Evolutionary conservation across 352 stramenopile genomes (phyloP).

Genomic region (Nothophytophthora sp.): DNA sequence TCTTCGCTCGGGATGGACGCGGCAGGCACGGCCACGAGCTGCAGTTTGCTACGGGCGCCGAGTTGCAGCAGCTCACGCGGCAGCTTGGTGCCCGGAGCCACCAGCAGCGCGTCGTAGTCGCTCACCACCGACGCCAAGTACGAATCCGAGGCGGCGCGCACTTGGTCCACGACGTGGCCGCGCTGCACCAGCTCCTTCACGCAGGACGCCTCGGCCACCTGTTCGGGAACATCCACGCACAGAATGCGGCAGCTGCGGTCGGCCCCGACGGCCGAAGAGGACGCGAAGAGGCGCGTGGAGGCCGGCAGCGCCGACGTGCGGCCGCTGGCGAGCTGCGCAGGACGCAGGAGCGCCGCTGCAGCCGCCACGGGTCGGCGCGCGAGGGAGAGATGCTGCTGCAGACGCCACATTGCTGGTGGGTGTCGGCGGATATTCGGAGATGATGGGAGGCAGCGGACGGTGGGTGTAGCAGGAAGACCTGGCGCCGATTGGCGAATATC

Average conservation of each 20-base stretch:
- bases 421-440: background rate
- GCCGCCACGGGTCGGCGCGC: constrained; percentile 9
- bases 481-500: constrained; percentile 1
- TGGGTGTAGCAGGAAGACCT: no score
- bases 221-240: constrained; percentile 57
- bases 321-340: background rate
- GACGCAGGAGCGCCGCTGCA: constrained; percentile 1
- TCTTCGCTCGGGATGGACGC: constrained; percentile 58
- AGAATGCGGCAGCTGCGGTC: constrained; percentile 45
- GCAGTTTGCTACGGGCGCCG: constrained; percentile 45
- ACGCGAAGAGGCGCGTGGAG: constrained; percentile 16
- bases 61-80: constrained; percentile 40
- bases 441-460: no score
- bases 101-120: constrained; percentile 68
- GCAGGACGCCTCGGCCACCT: constrained; percentile 49
- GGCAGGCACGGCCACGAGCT: constrained; percentile 58
- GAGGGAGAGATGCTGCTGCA: constrained; percentile 25
- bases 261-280: background rate
- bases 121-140: constrained; percentile 31
- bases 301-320: background rate
- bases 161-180: constrained; percentile 62
- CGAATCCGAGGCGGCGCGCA: constrained; percentile 32
- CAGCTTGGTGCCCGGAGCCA: constrained; percentile 50
- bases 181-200: constrained; percentile 75
- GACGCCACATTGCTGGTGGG: background rate